These are phyloP conservation scores for Alternaria angustiovoidea DNA, from an alignment of 2,329 filamentous ascomycete genomes.

Conservation along the genomic window DNA sequence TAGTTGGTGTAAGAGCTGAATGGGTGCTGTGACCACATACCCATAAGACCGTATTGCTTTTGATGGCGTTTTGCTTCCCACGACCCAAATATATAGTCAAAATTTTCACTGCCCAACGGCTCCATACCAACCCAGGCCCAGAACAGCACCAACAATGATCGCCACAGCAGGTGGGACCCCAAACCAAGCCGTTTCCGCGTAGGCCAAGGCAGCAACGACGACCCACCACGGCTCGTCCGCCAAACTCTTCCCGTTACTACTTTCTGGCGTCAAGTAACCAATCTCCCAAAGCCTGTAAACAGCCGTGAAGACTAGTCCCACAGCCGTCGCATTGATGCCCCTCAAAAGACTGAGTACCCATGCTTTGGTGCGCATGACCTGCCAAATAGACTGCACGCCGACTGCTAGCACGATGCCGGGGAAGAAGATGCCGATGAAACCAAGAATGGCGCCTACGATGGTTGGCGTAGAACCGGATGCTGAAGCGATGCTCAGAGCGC, in stretches of 20 bases:
- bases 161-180: slow-evolving; percentile 50
- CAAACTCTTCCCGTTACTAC: slow-evolving; percentile 46
- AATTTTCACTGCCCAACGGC: slow-evolving; percentile 36
- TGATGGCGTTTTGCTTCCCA: background rate
- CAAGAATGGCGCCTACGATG: slow-evolving; percentile 48
- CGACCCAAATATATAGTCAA: background rate
- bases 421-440: slow-evolving; percentile 52
- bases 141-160: slow-evolving; percentile 50
- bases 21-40: background rate
- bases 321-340: slow-evolving; percentile 54
- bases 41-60: background rate
- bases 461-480: slow-evolving; percentile 35
- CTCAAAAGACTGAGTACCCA: slow-evolving; percentile 47
- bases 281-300: slow-evolving; percentile 57
- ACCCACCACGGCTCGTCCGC: slow-evolving; percentile 56
- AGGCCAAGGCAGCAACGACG: slow-evolving; percentile 53
- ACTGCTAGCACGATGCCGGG: slow-evolving; percentile 51
- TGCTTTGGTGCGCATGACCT: slow-evolving; percentile 45
- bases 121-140: slow-evolving; percentile 54
- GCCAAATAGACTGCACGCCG: slow-evolving; percentile 52
- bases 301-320: slow-evolving; percentile 56
- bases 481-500: slow-evolving; percentile 47
- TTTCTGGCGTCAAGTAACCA: slow-evolving; percentile 52
- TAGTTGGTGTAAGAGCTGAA: background rate
- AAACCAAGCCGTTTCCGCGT: slow-evolving; percentile 53